Conservation (phyloP, 441 rosid genomes). For the Arabidopsis hybrid region DNA sequence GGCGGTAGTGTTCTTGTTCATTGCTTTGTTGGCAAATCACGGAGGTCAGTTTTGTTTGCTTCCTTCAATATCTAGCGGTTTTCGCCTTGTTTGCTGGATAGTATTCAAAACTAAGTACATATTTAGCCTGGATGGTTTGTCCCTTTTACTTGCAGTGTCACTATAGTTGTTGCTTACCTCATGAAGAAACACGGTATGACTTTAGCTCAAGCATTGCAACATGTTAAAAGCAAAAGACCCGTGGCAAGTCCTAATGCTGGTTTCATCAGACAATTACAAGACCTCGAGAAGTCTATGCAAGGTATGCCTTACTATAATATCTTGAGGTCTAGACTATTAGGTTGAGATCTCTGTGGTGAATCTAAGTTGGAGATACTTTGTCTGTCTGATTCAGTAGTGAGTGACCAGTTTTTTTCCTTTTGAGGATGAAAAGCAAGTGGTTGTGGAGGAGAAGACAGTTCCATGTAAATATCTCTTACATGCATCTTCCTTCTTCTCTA, state of each 20-base stretch:
- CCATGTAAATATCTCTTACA: conserved; percentile 8
- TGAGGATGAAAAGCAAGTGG: conserved; percentile 2
- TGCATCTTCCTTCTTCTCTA: conserved; percentile 13
- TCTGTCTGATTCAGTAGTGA: conserved; percentile 1
- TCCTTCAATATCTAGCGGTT: background rate
- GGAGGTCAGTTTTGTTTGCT: conserved; percentile 57
- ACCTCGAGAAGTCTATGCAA: conserved; percentile 60
- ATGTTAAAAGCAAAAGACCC: conserved; percentile 64
- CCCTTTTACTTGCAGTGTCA: conserved; percentile 54
- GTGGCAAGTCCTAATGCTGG: conserved; percentile 76
- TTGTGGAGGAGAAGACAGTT: conserved; percentile 13
- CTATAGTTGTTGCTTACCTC: conserved; percentile 75
- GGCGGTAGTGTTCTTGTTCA: conserved; percentile 87
- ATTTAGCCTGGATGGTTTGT: background rate
- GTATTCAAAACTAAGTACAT: background rate
- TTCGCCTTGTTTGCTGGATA: background rate
- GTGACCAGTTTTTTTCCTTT: background rate
- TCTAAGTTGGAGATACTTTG: conserved; percentile 12
- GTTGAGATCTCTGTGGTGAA: conserved; percentile 16
- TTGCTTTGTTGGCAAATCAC: conserved; percentile 82
- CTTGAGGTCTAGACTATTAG: conserved; percentile 8
- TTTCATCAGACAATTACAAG: conserved; percentile 64
- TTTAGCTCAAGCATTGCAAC: conserved; percentile 63
- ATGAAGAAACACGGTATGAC: conserved; percentile 78
- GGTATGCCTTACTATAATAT: conserved; percentile 42